phyloP scores from a whole-genome alignment of 2,329 filamentous ascomycete genomes.

The Madurella fahalii region DNA sequence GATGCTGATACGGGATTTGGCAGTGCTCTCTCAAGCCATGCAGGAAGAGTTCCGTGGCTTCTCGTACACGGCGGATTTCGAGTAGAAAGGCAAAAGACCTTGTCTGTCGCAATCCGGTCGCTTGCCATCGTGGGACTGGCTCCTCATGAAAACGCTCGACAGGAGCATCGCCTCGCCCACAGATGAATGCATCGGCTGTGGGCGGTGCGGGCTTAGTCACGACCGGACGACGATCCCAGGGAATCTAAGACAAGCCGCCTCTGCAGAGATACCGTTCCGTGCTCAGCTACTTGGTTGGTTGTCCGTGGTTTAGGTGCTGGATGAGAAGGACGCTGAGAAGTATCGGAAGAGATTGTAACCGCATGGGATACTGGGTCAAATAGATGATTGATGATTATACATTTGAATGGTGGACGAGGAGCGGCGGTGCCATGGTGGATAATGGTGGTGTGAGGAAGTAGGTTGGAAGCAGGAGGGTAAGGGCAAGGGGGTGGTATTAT shows the following conservation, averaged over 20 bases:
- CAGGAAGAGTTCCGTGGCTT: slow-evolving; percentile 99
- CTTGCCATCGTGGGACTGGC: too few relatives aligned
- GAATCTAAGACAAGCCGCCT: too few relatives aligned
- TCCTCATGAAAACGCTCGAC: background rate
- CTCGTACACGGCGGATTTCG: slow-evolving; percentile 92
- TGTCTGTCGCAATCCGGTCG: background rate
- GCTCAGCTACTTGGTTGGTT: too few relatives aligned
- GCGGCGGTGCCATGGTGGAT: background rate
- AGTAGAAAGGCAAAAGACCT: slow-evolving; percentile 40
- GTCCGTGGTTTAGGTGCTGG: too few relatives aligned
- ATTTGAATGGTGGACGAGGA: background rate
- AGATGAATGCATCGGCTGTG: too few relatives aligned
- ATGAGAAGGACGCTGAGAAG: too few relatives aligned
- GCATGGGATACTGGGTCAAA: background rate
- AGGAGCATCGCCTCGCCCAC: too few relatives aligned
- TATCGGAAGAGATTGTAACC: background rate
- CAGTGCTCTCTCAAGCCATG: slow-evolving; percentile 96
- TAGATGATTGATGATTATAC: background rate
- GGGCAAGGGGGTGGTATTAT: too few relatives aligned
- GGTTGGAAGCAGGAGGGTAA: background rate
- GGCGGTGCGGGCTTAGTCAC: too few relatives aligned
- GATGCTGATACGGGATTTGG: slow-evolving; percentile 6
- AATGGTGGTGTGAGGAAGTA: background rate
- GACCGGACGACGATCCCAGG: too few relatives aligned
- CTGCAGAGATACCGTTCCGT: too few relatives aligned